phyloP scores from a whole-genome alignment of 495 filamentous ascomycete genomes.

The Mycothermus thermophilus region DNA sequence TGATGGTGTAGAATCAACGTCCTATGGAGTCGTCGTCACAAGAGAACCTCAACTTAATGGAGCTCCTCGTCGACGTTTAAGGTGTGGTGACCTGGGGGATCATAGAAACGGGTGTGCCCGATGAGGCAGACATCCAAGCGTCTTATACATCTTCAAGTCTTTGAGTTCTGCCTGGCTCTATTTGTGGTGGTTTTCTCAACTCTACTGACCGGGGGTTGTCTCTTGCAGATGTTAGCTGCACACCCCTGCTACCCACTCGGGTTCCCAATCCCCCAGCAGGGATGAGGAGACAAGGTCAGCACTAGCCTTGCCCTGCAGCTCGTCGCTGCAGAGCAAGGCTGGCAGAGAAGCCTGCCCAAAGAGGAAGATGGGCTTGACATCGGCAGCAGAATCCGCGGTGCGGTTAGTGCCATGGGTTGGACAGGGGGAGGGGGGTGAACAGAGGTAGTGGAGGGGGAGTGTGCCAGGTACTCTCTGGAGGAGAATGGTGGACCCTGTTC shows the following conservation, averaged over 20 bases:
- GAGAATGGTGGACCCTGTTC: slow-evolving; percentile 12
- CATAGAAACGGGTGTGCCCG: slow-evolving; percentile 10
- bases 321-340: no score
- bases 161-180: slow-evolving; percentile 24
- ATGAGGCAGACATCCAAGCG: slow-evolving; percentile 18
- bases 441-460: slow-evolving; percentile 2
- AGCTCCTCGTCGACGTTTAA: slow-evolving; percentile 6
- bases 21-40: no score
- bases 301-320: no score
- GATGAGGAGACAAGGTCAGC: slow-evolving; percentile 12
- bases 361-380: slow-evolving; percentile 12
- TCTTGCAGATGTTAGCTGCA: no score
- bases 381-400: slow-evolving; percentile 2
- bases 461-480: slow-evolving; percentile 5
- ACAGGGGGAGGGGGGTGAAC: slow-evolving; percentile 5
- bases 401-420: slow-evolving; percentile 8
- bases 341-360: slow-evolving; percentile 11
- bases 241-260: no score
- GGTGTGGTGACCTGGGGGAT: slow-evolving; percentile 15
- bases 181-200: slow-evolving; percentile 15
- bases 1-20: no score
- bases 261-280: no score
- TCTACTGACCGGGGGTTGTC: neutral
- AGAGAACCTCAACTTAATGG: slow-evolving; percentile 3
- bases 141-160: slow-evolving; percentile 21